Base-by-base conservation (phyloP, 768 basidiomycete species). In the Saitozyma podzolica region DNA sequence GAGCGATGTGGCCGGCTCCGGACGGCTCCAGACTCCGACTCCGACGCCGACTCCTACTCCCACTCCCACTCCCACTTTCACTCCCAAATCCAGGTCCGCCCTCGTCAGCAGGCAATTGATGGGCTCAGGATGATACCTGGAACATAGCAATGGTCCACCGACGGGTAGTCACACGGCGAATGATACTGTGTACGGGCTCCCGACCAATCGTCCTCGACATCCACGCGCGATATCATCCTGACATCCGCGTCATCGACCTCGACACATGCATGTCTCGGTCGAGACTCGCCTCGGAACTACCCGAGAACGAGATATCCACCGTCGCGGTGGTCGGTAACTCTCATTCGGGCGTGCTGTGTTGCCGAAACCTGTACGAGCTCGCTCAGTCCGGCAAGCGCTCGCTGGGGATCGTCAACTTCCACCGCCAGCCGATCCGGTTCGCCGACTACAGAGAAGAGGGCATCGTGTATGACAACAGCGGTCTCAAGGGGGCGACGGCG, bases 241-340 rank as follows among this genome's bases (percentile, higher is more conserved):
- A 62, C n/a, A 54, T 69, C 29, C 29, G 37, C 14, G 45, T 62
- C 0, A 45, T 71, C 17, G 70, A 71, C 41, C 59, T 71, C 39
- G 70, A 71, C 50, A n/a, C 58, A 41, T 63, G 61, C 47, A 59
- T 71, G 62, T 14, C 57, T 19, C 51, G 54, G 41, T 66, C 66
- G 1, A 17, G 10, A 14, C 39, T 71, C 14, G 64, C 66, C 10
- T 48, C 59, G 16, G 48, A 29, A 29, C 61, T 72, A n/a, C 62
- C 59, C 6, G 2, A n/a, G 20, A 56, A 65, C 49, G 17, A 37
- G 41, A 53, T 19, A 6, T 51, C 56, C 4, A 54, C 52, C 6
- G 52, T 72, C 2, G 70, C 57, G 1, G 58, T 72, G 13, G 67
- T 72, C 19, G 70, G 70, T 29, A 69, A 72, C 53, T 69, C 67